phyloP scores from a whole-genome alignment of 2,329 filamentous ascomycete genomes.

The Didymella pinodella region DNA sequence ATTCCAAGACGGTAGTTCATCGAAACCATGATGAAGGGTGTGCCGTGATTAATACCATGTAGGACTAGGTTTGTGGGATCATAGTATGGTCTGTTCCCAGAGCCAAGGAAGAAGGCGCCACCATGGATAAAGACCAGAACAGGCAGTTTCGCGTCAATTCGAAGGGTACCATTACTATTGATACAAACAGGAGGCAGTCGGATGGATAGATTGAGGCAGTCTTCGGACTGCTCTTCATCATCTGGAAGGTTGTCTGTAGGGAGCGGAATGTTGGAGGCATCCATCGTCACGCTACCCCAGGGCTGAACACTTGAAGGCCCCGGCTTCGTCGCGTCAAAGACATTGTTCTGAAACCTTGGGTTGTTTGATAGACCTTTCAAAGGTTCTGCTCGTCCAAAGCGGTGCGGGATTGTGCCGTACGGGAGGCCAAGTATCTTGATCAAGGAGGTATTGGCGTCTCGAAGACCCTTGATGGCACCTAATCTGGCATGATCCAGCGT shows the following conservation, averaged over 20 bases:
- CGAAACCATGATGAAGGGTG: conserved; percentile 18
- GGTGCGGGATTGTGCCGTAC: conserved; percentile 23
- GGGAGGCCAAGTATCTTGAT: conserved; percentile 24
- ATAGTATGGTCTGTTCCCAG: conserved; percentile 61
- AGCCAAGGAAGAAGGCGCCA: conserved; percentile 59
- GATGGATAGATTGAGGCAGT: conserved; percentile 58
- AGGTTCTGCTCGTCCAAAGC: conserved; percentile 25
- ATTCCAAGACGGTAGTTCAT: conserved; percentile 39
- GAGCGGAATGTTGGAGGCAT: conserved; percentile 29
- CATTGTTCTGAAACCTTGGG: conserved; percentile 3
- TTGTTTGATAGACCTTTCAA: background rate
- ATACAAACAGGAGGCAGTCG: conserved; percentile 50
- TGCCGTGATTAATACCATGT: conserved; percentile 15
- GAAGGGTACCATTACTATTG: conserved; percentile 39
- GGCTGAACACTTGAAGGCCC: conserved; percentile 27
- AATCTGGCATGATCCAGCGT: conserved; percentile 19
- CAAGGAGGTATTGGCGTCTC: conserved; percentile 12
- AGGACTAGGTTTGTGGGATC: conserved; percentile 45
- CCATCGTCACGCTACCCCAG: conserved; percentile 26
- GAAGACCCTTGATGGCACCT: conserved; percentile 21
- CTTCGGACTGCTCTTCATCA: conserved; percentile 32
- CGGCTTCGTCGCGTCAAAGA: conserved; percentile 26
- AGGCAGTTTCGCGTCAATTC: conserved; percentile 48
- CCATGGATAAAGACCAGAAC: conserved; percentile 64
- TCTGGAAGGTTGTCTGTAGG: conserved; percentile 26